These are phyloP conservation scores for Xylaria sp. DNA, from an alignment of 2,329 filamentous ascomycete species.

Conservation along the genomic window DNA sequence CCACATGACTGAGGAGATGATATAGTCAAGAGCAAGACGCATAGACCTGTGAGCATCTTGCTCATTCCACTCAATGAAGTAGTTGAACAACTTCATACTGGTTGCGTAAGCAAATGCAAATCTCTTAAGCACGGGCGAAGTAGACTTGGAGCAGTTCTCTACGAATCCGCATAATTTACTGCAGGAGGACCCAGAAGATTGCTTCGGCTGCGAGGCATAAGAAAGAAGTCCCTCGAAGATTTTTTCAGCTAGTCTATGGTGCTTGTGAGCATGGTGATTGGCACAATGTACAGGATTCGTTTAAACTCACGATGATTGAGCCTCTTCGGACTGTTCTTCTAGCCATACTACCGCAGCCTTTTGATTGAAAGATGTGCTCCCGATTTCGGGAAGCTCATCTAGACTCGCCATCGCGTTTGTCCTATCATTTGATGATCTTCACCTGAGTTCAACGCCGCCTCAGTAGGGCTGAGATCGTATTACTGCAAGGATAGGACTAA, in stretches of 20 bases:
- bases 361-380: constrained; percentile 49
- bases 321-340: constrained; percentile 44
- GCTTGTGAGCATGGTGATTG: constrained; percentile 34
- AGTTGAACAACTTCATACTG: constrained; percentile 65
- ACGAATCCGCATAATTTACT: constrained; percentile 71
- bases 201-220: constrained; percentile 64
- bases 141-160: constrained; percentile 67
- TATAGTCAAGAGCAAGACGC: constrained; percentile 69
- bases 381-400: constrained; percentile 40
- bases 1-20: constrained; percentile 61
- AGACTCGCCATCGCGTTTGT: constrained; percentile 34
- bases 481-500: not conserved
- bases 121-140: constrained; percentile 53
- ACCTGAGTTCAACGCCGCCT: not conserved
- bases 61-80: constrained; percentile 75
- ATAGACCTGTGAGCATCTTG: constrained; percentile 72
- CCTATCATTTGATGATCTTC: not conserved
- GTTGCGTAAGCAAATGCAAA: constrained; percentile 65
- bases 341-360: constrained; percentile 49
- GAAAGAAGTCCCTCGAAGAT: constrained; percentile 62
- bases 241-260: constrained; percentile 50
- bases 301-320: constrained; percentile 45
- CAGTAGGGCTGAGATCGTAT: not conserved
- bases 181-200: constrained; percentile 67
- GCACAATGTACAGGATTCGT: not conserved